Conservation (phyloP, 768 basidiomycete genomes). For the Fomitopsis serialis region DNA sequence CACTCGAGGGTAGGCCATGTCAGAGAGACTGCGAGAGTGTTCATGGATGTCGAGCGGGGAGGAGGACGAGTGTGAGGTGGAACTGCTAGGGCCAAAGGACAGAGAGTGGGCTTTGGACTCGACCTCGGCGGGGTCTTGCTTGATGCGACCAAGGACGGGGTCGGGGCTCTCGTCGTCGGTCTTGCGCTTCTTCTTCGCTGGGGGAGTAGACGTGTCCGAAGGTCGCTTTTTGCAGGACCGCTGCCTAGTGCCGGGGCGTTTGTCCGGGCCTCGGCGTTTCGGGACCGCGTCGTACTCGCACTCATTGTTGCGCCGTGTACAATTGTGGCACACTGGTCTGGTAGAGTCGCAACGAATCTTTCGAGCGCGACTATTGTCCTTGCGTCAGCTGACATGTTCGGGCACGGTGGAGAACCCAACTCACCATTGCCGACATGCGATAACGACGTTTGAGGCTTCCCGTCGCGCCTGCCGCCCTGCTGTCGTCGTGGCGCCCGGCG, state of each 20-base stretch:
- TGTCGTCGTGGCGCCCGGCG: slow-evolving; percentile 15
- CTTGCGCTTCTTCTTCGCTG: slow-evolving; percentile 29
- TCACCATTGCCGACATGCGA: slow-evolving; percentile 83
- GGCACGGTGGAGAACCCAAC: slow-evolving; percentile 13
- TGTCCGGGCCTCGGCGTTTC: slow-evolving; percentile 82
- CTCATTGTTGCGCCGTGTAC: slow-evolving; percentile 67
- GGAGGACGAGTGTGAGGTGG: slow-evolving; percentile 13
- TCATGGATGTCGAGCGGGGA: slow-evolving; percentile 22
- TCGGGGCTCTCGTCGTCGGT: slow-evolving; percentile 18
- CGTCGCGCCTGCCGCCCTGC: slow-evolving; percentile 17
- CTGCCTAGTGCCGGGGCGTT: slow-evolving; percentile 78
- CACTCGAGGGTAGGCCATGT: slow-evolving; percentile 26
- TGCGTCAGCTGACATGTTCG: slow-evolving; percentile 6
- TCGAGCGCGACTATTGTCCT: slow-evolving; percentile 57
- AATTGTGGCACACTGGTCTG: slow-evolving; percentile 78
- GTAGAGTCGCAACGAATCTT: slow-evolving; percentile 87
- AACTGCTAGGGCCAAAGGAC: slow-evolving; percentile 11
- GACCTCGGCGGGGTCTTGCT: slow-evolving; percentile 31
- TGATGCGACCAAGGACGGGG: slow-evolving; percentile 26
- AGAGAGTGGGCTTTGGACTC: slow-evolving; percentile 11
- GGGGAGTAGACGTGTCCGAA: slow-evolving; percentile 25
- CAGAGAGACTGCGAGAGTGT: slow-evolving; percentile 14
- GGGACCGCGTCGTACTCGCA: slow-evolving; percentile 79
- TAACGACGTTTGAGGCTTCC: slow-evolving; percentile 55
- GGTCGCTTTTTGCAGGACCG: slow-evolving; percentile 81